Conservation (phyloP, 805 yeast species). For the Teunomyces barrocoloradensis region DNA sequence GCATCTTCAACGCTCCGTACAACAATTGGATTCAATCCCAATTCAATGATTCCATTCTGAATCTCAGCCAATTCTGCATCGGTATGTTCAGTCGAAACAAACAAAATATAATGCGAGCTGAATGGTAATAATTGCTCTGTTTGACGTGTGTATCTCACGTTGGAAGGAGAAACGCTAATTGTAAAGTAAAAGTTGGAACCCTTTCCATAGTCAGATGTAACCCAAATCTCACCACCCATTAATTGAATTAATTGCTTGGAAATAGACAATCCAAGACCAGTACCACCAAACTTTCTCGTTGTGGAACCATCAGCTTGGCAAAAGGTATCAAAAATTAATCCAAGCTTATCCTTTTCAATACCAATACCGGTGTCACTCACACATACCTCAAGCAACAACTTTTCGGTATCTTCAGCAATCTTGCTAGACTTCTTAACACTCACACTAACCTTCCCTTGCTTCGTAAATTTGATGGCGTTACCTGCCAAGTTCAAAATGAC, state of each 20-base stretch:
- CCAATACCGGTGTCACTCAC: constrained; percentile 92
- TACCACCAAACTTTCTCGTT: constrained; percentile 89
- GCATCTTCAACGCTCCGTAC: constrained; percentile 59
- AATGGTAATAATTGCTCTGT: constrained; percentile 72
- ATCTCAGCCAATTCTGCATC: constrained; percentile 51
- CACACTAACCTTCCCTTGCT: constrained; percentile 75
- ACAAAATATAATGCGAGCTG: constrained; percentile 64
- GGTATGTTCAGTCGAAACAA: constrained; percentile 65
- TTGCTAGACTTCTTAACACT: constrained; percentile 57
- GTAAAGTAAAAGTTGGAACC: constrained; percentile 87
- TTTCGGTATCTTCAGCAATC: constrained; percentile 34
- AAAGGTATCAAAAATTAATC: constrained; percentile 82
- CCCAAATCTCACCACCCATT: constrained; percentile 96
- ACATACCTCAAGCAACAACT: constrained; percentile 70
- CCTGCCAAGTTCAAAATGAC: constrained; percentile 85
- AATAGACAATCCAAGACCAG: constrained; percentile 85
- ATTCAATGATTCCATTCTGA: constrained; percentile 45
- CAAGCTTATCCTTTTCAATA: constrained; percentile 79
- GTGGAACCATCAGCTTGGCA: constrained; percentile 95
- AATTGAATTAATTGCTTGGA: constrained; percentile 83
- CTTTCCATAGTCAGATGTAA: constrained; percentile 70
- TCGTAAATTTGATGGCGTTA: constrained; percentile 86
- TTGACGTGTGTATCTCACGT: constrained; percentile 57
- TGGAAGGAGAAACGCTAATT: constrained; percentile 72
- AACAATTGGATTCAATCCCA: constrained; percentile 62